Conservation (phyloP, 768 basidiomycete species). For the Podaxis mareebaensis region DNA sequence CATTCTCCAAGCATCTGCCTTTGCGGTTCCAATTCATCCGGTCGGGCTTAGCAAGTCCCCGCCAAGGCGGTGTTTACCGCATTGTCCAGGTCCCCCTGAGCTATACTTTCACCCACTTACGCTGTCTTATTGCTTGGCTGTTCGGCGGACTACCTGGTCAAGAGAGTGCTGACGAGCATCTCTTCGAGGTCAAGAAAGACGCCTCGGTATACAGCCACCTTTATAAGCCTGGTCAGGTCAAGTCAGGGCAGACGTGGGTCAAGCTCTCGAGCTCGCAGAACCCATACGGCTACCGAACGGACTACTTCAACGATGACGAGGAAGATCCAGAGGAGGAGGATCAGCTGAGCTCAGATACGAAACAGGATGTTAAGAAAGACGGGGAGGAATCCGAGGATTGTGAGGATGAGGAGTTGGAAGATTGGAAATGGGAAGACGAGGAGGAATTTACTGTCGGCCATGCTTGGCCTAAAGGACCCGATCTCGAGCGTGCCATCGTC, state of each 20-base stretch:
- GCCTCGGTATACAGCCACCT: slow-evolving; percentile 39
- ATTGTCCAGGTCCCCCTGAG: slow-evolving; percentile 69
- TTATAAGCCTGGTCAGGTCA: slow-evolving; percentile 55
- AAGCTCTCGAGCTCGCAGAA: slow-evolving; percentile 56
- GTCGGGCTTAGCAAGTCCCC: slow-evolving; percentile 24
- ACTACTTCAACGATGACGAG: slow-evolving; percentile 29
- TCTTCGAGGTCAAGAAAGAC: slow-evolving; percentile 62
- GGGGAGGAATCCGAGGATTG: slow-evolving; percentile 28
- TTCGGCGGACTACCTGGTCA: slow-evolving; percentile 38
- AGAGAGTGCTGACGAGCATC: slow-evolving; percentile 42
- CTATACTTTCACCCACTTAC: slow-evolving; percentile 69
- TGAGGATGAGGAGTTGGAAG: slow-evolving; percentile 34
- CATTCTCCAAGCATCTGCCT: slow-evolving; percentile 60
- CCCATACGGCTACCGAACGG: slow-evolving; percentile 47
- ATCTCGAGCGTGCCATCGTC: slow-evolving; percentile 48
- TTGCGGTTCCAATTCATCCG: slow-evolving; percentile 64
- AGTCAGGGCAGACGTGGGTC: slow-evolving; percentile 43
- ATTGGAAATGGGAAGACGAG: slow-evolving; percentile 71
- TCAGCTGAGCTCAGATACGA: slow-evolving; percentile 34
- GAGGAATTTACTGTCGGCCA: slow-evolving; percentile 62
- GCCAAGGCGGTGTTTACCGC: slow-evolving; percentile 56
- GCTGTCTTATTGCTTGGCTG: slow-evolving; percentile 60
- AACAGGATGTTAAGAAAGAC: slow-evolving; percentile 27
- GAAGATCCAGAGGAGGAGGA: slow-evolving; percentile 37
- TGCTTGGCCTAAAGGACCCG: slow-evolving; percentile 55